A percentile compares a stretch with the other conserved stretches of the same genome.
Evolutionary conservation across 176 grass and related monocot genomes (phyloP).

Genomic region (barley (Hordeum vulgare)): DNA sequence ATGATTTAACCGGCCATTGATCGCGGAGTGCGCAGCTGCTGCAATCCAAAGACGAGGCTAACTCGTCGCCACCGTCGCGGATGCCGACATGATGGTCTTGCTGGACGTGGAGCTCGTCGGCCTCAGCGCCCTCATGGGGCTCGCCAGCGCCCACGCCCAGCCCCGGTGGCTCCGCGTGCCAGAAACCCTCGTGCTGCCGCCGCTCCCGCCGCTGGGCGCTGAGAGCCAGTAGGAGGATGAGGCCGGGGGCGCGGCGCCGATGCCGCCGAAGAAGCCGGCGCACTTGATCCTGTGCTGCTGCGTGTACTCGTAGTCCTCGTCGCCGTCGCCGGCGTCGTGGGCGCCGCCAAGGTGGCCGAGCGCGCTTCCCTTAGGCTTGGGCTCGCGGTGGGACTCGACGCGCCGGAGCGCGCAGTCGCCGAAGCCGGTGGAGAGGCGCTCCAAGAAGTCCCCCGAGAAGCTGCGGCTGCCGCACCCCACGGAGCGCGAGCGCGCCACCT

Average conservation of each 20-base stretch:
- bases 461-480: slow-evolving; percentile 90
- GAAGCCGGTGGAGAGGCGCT: slow-evolving; percentile 88
- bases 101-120: slow-evolving; percentile 50
- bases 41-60: not conserved
- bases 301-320: slow-evolving; percentile 26
- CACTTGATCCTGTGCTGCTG: slow-evolving; percentile 62
- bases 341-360: slow-evolving; percentile 29
- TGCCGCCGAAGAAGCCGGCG: slow-evolving; percentile 71
- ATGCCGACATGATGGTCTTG: slow-evolving; percentile 52
- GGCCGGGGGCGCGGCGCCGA: slow-evolving; percentile 22
- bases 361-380: slow-evolving; percentile 45
- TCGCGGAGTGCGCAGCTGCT: not conserved
- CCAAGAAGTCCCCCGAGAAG: slow-evolving; percentile 90
- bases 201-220: slow-evolving; percentile 22
- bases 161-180: slow-evolving; percentile 38
- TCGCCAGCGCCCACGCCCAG: slow-evolving; percentile 89
- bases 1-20: slow-evolving; percentile 5
- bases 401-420: slow-evolving; percentile 90
- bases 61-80: not conserved
- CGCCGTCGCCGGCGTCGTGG: not conserved
- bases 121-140: slow-evolving; percentile 81
- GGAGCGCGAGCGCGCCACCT: slow-evolving; percentile 85
- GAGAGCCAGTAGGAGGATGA: slow-evolving; percentile 80
- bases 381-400: slow-evolving; percentile 86
- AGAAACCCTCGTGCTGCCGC: not conserved